These are phyloP conservation scores for Gomphus bonarii DNA, from an alignment of 1,284 basidiomycete genomes.

Conservation along the genomic window DNA sequence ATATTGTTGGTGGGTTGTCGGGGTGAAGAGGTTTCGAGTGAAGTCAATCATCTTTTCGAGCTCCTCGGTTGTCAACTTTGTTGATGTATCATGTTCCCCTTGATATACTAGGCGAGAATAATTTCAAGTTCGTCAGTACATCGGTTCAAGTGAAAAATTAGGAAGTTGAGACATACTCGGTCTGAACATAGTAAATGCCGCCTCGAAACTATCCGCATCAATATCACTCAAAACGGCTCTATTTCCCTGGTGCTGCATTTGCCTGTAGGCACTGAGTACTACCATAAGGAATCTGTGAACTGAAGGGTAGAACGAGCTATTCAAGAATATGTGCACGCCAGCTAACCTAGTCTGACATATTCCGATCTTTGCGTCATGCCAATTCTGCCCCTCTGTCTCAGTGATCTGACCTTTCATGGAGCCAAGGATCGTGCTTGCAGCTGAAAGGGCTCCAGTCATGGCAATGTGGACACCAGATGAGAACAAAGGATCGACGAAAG, in stretches of 20 bases:
- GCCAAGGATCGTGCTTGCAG: slow-evolving; percentile 45
- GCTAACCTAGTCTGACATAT: no score
- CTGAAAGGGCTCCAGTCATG: slow-evolving; percentile 48
- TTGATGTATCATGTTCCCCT: slow-evolving; percentile 1
- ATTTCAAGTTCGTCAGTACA: neutral
- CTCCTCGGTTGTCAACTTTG: neutral
- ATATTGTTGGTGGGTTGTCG: neutral
- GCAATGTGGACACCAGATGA: slow-evolving; percentile 62
- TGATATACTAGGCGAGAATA: neutral
- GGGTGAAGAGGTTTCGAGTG: slow-evolving; percentile 1
- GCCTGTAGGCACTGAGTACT: neutral
- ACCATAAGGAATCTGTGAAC: neutral
- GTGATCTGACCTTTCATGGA: slow-evolving; percentile 46
- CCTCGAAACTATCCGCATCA: neutral
- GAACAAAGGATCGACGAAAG: slow-evolving; percentile 69
- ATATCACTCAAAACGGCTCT: neutral
- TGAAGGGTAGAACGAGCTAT: no score
- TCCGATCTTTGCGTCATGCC: slow-evolving; percentile 42
- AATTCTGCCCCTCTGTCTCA: slow-evolving; percentile 40
- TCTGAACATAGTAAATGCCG: neutral
- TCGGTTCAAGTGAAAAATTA: neutral
- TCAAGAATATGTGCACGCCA: no score
- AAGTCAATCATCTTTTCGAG: neutral
- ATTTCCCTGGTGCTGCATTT: slow-evolving; percentile 2
- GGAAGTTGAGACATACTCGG: neutral